Conservation (phyloP, 805 yeast species). For the Diddensiella transvaalensis region DNA sequence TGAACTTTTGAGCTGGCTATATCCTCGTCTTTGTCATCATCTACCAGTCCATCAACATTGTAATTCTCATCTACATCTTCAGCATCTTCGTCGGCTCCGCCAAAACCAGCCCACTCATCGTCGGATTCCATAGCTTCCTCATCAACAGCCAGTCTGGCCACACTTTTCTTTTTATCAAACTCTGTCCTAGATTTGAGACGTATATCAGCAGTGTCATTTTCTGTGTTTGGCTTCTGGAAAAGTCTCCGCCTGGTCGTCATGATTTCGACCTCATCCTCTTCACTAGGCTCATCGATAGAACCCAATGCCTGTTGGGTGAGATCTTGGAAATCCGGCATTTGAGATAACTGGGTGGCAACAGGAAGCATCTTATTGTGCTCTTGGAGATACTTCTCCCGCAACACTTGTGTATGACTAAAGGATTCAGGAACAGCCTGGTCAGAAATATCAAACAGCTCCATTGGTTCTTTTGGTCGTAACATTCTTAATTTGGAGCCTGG, state of each 20-base stretch:
- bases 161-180: constrained; percentile 13
- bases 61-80: constrained; percentile 17
- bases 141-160: constrained; percentile 20
- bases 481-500: constrained; percentile 1
- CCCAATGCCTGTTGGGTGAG: too few relatives aligned
- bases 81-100: constrained; percentile 26
- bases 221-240: not conserved
- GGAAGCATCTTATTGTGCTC: constrained; percentile 4
- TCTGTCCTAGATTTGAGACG: not conserved
- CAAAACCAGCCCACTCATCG: constrained; percentile 32
- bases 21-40: constrained; percentile 20
- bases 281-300: too few relatives aligned
- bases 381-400: constrained; percentile 1
- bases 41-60: constrained; percentile 24
- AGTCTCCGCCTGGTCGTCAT: not conserved
- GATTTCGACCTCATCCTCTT: not conserved
- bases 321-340: constrained; percentile 8
- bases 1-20: constrained; percentile 18
- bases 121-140: constrained; percentile 30
- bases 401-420: not conserved
- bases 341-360: constrained; percentile 11
- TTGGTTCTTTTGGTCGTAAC: constrained; percentile 7
- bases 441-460: not conserved
- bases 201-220: not conserved
- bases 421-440: not conserved